These are phyloP conservation scores for Corymbia citriodora DNA, from an alignment of 441 rosid genomes.

Conservation along the genomic window DNA sequence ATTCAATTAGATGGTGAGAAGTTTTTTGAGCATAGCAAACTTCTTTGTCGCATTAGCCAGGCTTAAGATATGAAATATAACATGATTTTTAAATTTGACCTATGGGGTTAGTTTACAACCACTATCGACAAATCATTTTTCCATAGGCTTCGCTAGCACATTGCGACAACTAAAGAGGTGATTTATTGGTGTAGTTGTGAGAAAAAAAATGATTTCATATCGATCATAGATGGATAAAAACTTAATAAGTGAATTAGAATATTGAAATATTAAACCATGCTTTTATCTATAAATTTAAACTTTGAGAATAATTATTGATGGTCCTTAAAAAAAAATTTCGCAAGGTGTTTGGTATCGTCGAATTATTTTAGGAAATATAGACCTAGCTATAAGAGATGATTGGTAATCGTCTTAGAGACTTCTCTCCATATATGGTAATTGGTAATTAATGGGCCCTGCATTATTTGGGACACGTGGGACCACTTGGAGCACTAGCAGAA, in stretches of 20 bases:
- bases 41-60: not conserved
- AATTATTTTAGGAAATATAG: not conserved
- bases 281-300: rapidly evolving
- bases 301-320: rapidly evolving
- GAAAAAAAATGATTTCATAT: not conserved
- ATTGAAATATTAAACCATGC: not conserved
- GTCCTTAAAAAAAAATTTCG: not conserved
- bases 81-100: not conserved
- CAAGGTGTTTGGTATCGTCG: not conserved
- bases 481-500: not conserved
- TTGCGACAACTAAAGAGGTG: not conserved
- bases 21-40: not conserved
- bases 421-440: not conserved
- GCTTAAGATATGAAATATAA: not conserved
- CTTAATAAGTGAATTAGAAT: not conserved
- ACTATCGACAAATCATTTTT: not conserved
- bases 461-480: not conserved
- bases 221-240: not conserved
- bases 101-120: not conserved
- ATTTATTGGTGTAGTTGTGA: not conserved
- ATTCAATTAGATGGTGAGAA: not conserved
- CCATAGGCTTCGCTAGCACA: not conserved
- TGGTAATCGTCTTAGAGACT: not conserved
- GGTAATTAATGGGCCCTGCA: not conserved
- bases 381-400: not conserved